Evolutionary conservation across 202 grass and related monocot species (phyloP).

Genomic region (Musa balbisiana): DNA sequence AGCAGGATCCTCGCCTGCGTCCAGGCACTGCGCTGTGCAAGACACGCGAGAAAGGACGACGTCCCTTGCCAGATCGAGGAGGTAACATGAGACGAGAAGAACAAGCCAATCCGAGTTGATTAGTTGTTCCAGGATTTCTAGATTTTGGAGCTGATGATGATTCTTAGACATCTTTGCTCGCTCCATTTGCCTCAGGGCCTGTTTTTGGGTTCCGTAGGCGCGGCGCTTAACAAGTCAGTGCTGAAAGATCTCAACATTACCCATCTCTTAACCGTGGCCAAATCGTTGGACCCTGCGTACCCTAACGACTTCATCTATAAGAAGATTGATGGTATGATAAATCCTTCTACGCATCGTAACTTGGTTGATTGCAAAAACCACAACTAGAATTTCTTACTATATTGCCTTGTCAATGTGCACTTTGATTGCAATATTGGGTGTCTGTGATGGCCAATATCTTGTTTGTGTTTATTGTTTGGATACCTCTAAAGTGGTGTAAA

Average conservation of each 20-base stretch:
- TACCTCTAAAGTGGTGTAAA: too few relatives aligned
- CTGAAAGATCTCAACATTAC: slow-evolving; percentile 68
- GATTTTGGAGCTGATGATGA: not conserved
- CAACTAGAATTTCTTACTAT: not conserved
- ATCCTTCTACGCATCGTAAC: not conserved
- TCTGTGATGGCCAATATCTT: not conserved
- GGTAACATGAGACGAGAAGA: slow-evolving; percentile 19
- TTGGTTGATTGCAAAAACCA: not conserved
- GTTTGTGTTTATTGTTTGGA: not conserved
- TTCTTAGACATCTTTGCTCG: not conserved
- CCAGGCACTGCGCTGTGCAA: slow-evolving; percentile 45
- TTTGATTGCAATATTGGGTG: not conserved
- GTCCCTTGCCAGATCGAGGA: slow-evolving; percentile 45
- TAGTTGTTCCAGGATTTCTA: not conserved
- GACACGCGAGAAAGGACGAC: slow-evolving; percentile 60
- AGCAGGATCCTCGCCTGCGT: slow-evolving; percentile 34
- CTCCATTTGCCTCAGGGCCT: slow-evolving; percentile 36
- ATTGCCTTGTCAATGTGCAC: not conserved
- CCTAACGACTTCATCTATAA: slow-evolving; percentile 72
- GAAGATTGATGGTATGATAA: slow-evolving; percentile 62
- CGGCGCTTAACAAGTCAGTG: slow-evolving; percentile 58
- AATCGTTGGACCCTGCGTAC: slow-evolving; percentile 61
- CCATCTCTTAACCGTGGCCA: slow-evolving; percentile 60
- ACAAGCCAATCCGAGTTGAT: not conserved
- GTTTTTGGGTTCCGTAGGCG: slow-evolving; percentile 80